phyloP scores from a whole-genome alignment of 192 early-diverging fungal genomes.

The Umbelopsis ramanniana region DNA sequence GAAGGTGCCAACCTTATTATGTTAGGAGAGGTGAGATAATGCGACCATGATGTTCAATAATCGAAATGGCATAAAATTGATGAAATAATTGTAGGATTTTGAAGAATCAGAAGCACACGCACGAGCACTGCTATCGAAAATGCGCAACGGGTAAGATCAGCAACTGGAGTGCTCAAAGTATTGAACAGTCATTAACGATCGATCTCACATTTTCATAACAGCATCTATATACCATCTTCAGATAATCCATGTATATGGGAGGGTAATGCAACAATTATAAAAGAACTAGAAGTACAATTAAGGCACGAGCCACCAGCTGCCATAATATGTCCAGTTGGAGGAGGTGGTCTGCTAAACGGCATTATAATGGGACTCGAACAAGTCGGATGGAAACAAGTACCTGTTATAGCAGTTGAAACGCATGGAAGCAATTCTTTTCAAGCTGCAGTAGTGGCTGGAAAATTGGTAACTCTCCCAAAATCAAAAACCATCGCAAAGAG shows the following conservation, averaged over 20 bases:
- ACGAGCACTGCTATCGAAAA: slow-evolving; percentile 41
- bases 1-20: slow-evolving; percentile 62
- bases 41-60: neutral
- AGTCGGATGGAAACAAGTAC: slow-evolving; percentile 68
- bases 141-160: slow-evolving; percentile 49
- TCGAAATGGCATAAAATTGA: neutral
- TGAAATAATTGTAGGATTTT: slow-evolving; percentile 38
- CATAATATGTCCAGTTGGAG: slow-evolving; percentile 68
- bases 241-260: slow-evolving; percentile 63
- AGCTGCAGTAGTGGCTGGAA: slow-evolving; percentile 59
- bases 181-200: neutral
- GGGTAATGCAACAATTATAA: slow-evolving; percentile 63
- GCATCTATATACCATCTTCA: slow-evolving; percentile 58
- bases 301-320: slow-evolving; percentile 60
- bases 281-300: slow-evolving; percentile 69
- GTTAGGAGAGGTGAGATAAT: slow-evolving; percentile 49
- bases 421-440: slow-evolving; percentile 77
- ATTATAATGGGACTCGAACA: slow-evolving; percentile 65
- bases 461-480: slow-evolving; percentile 46
- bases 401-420: slow-evolving; percentile 76
- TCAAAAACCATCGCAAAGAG: slow-evolving; percentile 53
- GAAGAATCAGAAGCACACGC: slow-evolving; percentile 49
- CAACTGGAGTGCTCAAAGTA: neutral
- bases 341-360: slow-evolving; percentile 72
- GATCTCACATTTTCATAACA: slow-evolving; percentile 14